Conservation (phyloP, 2,329 filamentous ascomycete species). For the Byssochlamys sp. region DNA sequence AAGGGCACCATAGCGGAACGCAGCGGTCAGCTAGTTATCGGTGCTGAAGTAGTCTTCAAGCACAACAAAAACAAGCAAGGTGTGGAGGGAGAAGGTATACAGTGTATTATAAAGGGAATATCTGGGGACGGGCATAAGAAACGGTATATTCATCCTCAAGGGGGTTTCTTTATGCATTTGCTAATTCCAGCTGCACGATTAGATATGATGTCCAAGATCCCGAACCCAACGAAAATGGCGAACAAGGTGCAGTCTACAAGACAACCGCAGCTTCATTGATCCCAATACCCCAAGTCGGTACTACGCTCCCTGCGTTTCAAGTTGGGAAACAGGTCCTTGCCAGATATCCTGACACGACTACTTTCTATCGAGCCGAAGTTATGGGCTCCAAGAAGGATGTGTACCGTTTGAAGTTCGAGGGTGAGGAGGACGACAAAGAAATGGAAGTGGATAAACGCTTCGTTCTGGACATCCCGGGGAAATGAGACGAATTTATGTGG, state of each 20-base stretch:
- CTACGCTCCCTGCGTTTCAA: conserved; percentile 52
- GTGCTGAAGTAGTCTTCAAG: conserved; percentile 43
- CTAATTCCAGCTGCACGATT: conserved; percentile 3
- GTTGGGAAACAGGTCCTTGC: conserved; percentile 65
- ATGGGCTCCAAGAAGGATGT: conserved; percentile 53
- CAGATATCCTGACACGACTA: conserved; percentile 72
- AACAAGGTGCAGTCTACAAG: conserved; percentile 53
- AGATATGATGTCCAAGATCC: conserved; percentile 73
- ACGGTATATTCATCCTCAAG: conserved; percentile 33
- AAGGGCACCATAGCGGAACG: conserved; percentile 38
- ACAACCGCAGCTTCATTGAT: conserved; percentile 68
- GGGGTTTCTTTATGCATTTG: neutral
- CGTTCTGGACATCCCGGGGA: conserved; percentile 61
- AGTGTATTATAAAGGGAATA: conserved; percentile 67
- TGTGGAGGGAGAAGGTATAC: conserved; percentile 51
- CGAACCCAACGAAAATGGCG: conserved; percentile 61
- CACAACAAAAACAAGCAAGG: conserved; percentile 42
- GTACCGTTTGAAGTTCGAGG: conserved; percentile 61
- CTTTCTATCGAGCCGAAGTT: conserved; percentile 75
- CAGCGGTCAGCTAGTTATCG: conserved; percentile 35
- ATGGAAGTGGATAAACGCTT: conserved; percentile 67
- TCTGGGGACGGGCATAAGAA: conserved; percentile 63
- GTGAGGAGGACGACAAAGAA: conserved; percentile 63
- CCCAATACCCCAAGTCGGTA: conserved; percentile 55
- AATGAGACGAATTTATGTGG: conserved; percentile 15